Conservation (phyloP, 257 asterid species). For the Rehmannia glutinosa region DNA sequence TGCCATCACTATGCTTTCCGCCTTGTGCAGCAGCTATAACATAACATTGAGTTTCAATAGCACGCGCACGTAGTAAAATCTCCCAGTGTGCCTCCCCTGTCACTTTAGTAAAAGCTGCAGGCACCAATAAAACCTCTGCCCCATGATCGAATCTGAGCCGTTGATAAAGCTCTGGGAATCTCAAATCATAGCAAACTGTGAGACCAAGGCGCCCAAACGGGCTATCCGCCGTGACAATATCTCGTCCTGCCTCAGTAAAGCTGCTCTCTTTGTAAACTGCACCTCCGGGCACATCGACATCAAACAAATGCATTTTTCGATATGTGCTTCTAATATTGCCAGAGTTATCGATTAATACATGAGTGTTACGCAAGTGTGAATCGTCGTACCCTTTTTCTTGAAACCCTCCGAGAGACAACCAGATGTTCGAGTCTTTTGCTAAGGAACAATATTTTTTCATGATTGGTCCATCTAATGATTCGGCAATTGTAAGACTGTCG, state of each 20-base stretch:
- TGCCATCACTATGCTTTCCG: conserved; percentile 72
- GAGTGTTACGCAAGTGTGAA: conserved; percentile 72
- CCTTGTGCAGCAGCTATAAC: conserved; percentile 95
- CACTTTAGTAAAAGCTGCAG: conserved; percentile 82
- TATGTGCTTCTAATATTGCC: conserved; percentile 70
- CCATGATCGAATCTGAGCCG: conserved; percentile 70
- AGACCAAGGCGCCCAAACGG: conserved; percentile 84
- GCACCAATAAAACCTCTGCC: conserved; percentile 82
- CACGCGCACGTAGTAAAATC: conserved; percentile 90
- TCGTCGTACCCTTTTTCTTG: conserved; percentile 83
- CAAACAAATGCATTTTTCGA: conserved; percentile 86
- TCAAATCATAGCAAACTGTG: conserved; percentile 90
- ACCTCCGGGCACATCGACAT: conserved; percentile 96
- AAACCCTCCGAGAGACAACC: conserved; percentile 96
- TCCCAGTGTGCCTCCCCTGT: conserved; percentile 98
- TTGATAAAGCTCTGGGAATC: conserved; percentile 95
- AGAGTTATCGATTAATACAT: conserved; percentile 71
- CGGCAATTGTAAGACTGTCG: conserved; percentile 74
- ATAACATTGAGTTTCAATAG: conserved; percentile 93
- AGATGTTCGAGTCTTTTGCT: conserved; percentile 81
- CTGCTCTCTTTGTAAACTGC: conserved; percentile 95
- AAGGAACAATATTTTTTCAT: conserved; percentile 70
- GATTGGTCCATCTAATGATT: conserved; percentile 81
- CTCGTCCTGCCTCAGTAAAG: conserved; percentile 83
- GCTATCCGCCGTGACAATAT: conserved; percentile 63